phyloP scores from a whole-genome alignment of 2,329 filamentous ascomycete species.

The Penicillium crustosum region DNA sequence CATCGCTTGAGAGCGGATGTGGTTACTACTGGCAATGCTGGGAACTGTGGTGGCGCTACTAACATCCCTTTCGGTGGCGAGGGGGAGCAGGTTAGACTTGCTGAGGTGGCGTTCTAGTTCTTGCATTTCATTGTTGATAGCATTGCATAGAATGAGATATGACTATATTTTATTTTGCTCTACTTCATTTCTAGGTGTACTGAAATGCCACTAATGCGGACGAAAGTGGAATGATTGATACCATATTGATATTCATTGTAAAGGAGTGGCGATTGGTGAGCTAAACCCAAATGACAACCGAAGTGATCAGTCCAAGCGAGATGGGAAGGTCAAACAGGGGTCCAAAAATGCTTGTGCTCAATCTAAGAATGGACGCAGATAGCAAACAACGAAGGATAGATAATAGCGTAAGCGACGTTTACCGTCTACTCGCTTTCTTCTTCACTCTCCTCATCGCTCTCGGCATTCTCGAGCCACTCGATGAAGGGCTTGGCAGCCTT shows the following conservation, averaged over 20 bases:
- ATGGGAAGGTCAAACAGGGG: not conserved
- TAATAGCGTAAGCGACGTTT: not conserved
- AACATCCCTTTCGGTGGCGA: not conserved
- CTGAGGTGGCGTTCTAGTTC: slow-evolving; percentile 25
- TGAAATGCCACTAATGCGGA: not conserved
- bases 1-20: slow-evolving; percentile 8
- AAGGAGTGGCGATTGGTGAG: slow-evolving; percentile 26
- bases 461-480: slow-evolving; percentile 86
- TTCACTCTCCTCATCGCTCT: slow-evolving; percentile 67
- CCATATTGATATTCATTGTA: not conserved
- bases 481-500: slow-evolving; percentile 93
- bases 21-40: not conserved
- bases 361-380: not conserved
- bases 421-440: slow-evolving; percentile 56
- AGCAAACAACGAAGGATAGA: slow-evolving; percentile 3
- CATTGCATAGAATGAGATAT: not conserved
- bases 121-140: not conserved
- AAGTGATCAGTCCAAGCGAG: not conserved
- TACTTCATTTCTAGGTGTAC: not conserved
- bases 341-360: not conserved
- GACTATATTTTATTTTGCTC: not conserved
- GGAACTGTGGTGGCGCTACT: not conserved
- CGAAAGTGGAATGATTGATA: not conserved
- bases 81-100: slow-evolving; percentile 32
- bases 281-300: slow-evolving; percentile 15